A percentile compares a stretch with the other conserved stretches of the same genome.
Conservation (phyloP, 805 yeast species). For the Metschnikowia arizonensis region DNA sequence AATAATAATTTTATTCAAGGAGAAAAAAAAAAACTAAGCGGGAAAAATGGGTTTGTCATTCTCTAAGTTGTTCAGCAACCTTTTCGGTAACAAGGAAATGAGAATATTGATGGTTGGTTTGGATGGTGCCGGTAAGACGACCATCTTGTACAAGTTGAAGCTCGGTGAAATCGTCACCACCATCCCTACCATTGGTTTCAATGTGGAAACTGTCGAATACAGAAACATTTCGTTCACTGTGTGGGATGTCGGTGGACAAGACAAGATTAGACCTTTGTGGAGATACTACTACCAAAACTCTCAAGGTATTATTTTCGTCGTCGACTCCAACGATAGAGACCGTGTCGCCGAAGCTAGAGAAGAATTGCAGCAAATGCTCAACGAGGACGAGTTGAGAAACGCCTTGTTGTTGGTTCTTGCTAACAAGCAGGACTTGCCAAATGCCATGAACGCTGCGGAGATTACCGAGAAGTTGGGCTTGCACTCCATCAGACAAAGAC, state of each 20-base stretch:
- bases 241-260: slow-evolving; percentile 99
- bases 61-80: slow-evolving; percentile 91
- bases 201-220: slow-evolving; percentile 96
- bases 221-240: slow-evolving; percentile 95
- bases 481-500: slow-evolving; percentile 96
- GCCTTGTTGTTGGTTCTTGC: slow-evolving; percentile 94
- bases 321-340: slow-evolving; percentile 96
- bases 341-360: slow-evolving; percentile 98
- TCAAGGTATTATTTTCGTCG: slow-evolving; percentile 96
- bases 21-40: slow-evolving; percentile 3
- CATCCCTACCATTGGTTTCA: slow-evolving; percentile 95
- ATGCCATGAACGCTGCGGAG: slow-evolving; percentile 98
- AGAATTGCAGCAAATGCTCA: slow-evolving; percentile 96
- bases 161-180: slow-evolving; percentile 95
- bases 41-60: slow-evolving; percentile 82
- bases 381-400: slow-evolving; percentile 97
- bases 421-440: slow-evolving; percentile 98
- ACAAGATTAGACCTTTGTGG: slow-evolving; percentile 97
- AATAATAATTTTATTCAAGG: not conserved
- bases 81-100: slow-evolving; percentile 97
- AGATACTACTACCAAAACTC: slow-evolving; percentile 98
- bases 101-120: slow-evolving; percentile 97
- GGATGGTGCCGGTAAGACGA: slow-evolving; percentile 98
- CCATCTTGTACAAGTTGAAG: slow-evolving; percentile 90
- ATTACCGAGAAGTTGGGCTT: slow-evolving; percentile 95